Evolutionary conservation across 371 early-diverging fungal genomes (phyloP).

Genomic region (Mucor irregularis): DNA sequence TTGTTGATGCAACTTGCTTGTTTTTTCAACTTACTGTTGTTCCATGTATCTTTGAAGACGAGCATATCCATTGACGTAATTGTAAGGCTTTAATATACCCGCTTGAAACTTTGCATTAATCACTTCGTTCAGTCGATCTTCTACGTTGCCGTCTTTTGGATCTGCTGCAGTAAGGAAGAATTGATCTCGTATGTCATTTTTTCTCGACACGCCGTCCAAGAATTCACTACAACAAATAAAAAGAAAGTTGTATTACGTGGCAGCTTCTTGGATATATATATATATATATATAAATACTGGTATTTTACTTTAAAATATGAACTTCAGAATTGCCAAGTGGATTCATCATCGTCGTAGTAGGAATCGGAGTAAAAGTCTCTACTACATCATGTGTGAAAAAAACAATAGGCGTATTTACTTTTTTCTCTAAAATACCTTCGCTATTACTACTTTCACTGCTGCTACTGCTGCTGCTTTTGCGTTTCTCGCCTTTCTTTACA

Average conservation of each 20-base stretch:
- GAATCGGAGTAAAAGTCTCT: neutral
- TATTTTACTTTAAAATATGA: constrained; percentile 11
- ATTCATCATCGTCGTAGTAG: neutral
- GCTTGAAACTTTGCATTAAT: constrained; percentile 93
- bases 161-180: constrained; percentile 90
- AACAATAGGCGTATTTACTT: neutral
- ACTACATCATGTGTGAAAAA: neutral
- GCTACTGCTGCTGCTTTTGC: constrained; percentile 6
- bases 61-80: constrained; percentile 89
- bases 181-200: constrained; percentile 52
- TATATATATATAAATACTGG: neutral
- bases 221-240: constrained; percentile 4
- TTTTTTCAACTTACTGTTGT: constrained; percentile 50
- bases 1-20: too few relatives aligned
- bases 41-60: constrained; percentile 90
- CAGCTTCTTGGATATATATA: neutral
- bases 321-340: constrained; percentile 4
- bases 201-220: constrained; percentile 13
- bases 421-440: neutral
- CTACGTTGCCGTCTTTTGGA: constrained; percentile 77
- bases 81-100: constrained; percentile 90
- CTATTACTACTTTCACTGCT: neutral
- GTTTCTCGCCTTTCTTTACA: neutral
- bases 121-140: constrained; percentile 83
- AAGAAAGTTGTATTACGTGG: neutral